Conservation (phyloP, 768 basidiomycete genomes). For the Termitomyces sp. region DNA sequence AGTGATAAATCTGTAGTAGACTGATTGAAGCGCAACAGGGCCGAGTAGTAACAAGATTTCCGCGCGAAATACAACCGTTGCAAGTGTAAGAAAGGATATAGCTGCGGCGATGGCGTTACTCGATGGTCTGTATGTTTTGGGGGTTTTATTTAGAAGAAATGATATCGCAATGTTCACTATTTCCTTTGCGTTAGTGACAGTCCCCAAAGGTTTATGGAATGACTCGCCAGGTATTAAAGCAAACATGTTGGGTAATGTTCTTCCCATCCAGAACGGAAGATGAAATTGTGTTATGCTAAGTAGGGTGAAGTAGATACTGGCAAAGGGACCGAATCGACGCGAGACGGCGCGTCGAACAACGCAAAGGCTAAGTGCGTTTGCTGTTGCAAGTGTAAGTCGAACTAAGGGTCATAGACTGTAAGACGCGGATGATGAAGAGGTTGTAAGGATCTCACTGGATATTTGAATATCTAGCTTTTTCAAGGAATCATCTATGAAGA, state of each 20-base stretch:
- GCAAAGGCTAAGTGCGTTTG: conserved; percentile 61
- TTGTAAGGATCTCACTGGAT: conserved; percentile 42
- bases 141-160: conserved; percentile 41
- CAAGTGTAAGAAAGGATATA: conserved; percentile 59
- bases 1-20: conserved; percentile 38
- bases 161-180: conserved; percentile 58
- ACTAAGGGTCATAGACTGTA: conserved; percentile 39
- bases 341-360: conserved; percentile 62
- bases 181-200: background rate
- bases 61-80: conserved; percentile 72
- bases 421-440: background rate
- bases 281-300: conserved; percentile 88
- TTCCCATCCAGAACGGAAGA: conserved; percentile 87
- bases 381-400: conserved; percentile 64
- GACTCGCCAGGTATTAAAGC: conserved; percentile 74
- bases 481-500: conserved; percentile 41
- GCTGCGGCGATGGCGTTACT: conserved; percentile 32
- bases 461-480: conserved; percentile 72
- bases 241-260: conserved; percentile 94
- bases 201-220: background rate
- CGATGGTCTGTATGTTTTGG: conserved; percentile 36
- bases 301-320: conserved; percentile 58
- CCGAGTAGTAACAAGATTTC: conserved; percentile 72
- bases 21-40: conserved; percentile 54
- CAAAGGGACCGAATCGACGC: conserved; percentile 57